Evolutionary conservation across 768 basidiomycete species (phyloP).

Genomic region (Kwoniella pini): DNA sequence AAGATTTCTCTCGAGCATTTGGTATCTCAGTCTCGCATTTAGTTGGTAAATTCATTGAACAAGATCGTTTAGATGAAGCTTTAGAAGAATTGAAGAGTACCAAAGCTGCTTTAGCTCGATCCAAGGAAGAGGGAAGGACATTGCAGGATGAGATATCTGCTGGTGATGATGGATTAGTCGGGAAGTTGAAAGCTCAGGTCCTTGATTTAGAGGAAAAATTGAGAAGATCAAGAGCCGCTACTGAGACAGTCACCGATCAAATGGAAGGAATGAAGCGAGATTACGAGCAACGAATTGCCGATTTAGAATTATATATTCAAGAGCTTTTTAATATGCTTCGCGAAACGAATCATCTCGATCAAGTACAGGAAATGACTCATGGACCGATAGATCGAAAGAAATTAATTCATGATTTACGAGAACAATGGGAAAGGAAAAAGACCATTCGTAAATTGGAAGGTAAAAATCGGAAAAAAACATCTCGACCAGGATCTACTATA

Average conservation of each 20-base stretch:
- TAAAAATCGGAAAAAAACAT: constrained; percentile 3
- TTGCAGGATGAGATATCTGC: constrained; percentile 78
- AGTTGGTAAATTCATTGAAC: constrained; percentile 85
- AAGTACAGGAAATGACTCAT: constrained; percentile 66
- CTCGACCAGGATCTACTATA: constrained; percentile 1
- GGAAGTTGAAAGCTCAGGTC: constrained; percentile 72
- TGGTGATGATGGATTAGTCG: constrained; percentile 80
- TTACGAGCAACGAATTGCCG: constrained; percentile 82
- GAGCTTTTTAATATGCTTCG: constrained; percentile 92
- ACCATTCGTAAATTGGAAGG: constrained; percentile 50
- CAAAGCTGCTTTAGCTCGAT: constrained; percentile 59
- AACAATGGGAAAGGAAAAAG: constrained; percentile 51
- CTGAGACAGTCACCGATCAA: constrained; percentile 71
- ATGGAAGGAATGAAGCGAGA: constrained; percentile 72
- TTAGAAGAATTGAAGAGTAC: constrained; percentile 75
- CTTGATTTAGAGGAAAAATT: constrained; percentile 74
- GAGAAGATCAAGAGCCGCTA: constrained; percentile 73
- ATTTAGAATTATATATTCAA: constrained; percentile 88
- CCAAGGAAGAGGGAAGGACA: constrained; percentile 74
- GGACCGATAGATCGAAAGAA: constrained; percentile 74
- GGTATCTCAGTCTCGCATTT: constrained; percentile 87
- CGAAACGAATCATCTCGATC: constrained; percentile 72
- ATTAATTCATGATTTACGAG: constrained; percentile 63
- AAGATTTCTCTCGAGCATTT: constrained; percentile 77
- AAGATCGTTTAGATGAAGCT: constrained; percentile 75